Base-by-base conservation (phyloP, 148 eudicot genomes). In the Cornus suecica region DNA sequence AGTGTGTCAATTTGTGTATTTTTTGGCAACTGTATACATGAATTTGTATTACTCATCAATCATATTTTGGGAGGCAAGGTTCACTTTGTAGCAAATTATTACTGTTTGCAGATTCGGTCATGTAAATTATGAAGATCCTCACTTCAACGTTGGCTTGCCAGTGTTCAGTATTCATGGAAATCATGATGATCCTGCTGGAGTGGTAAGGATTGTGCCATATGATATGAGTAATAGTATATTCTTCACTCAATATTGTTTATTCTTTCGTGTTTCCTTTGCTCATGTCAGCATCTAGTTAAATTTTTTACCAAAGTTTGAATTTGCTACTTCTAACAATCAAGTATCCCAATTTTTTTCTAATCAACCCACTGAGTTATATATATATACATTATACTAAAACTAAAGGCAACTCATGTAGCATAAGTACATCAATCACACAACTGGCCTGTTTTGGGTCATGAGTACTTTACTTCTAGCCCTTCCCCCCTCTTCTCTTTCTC, bases 161-260 rank as follows among this genome's bases (percentile, higher is more conserved):
- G 97, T 95, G 80, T 95, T 95, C 88, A 93, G 98, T 76, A 95
- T 95, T 86, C 99, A 95, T 78, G 99, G 99, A 72, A 95, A 95
- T 87, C 99, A 95, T 84, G 99, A 95, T 82, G 99, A 95, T 86
- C 99, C 99, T 75, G 97, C 99, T 76, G 99, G 99, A 84, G 99
- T 95, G 99, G 99, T 95, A 94, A 75, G 89, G 10, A 52, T 65
- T 73, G 15, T 31, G 22, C 11, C 31, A n/a, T n/a, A n/a, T n/a
- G n/a, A n/a, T n/a, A n/a, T n/a, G n/a, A n/a, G n/a, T n/a, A n/a
- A n/a, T n/a, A n/a, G n/a, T 41, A n/a, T 41, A 45, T 70, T 69
- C 28, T 8, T 16, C 10, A n/a, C 30, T 22, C 45, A n/a, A 10
- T 2, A n/a, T 34, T 22, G 37, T 67, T 20, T 24, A 22, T 31